A percentile compares a stretch with the other conserved stretches of the same genome.
Evolutionary conservation across 352 stramenopile species (phyloP).

Genomic region (Pythium dissimile): DNA sequence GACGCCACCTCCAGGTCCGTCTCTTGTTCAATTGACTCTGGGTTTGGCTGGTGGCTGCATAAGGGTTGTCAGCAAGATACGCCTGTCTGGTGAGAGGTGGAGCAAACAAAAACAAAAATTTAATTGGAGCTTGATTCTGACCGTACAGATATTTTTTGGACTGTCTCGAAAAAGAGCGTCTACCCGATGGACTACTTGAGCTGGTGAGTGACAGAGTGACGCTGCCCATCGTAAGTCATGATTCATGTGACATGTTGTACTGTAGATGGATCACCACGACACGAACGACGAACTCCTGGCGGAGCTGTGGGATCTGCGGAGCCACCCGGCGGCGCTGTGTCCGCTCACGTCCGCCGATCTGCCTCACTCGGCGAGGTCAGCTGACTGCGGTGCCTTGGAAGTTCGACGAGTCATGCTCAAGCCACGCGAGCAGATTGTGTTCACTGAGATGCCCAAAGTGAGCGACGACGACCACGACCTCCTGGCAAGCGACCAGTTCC

Average conservation of each 20-base stretch:
- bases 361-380: conserved; percentile 1
- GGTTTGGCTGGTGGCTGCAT: background rate
- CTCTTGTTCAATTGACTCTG: background rate
- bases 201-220: conserved; percentile 47
- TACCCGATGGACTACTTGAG: conserved; percentile 55
- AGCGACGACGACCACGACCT: conserved; percentile 1
- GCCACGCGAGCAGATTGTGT: conserved; percentile 9
- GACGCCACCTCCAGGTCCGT: conserved; percentile 58
- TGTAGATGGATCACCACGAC: conserved; percentile 10
- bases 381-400: background rate
- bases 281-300: conserved; percentile 2
- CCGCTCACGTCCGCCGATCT: conserved; percentile 24
- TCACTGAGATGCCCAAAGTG: conserved; percentile 1
- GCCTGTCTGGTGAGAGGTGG: background rate
- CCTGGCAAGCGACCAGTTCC: conserved; percentile 19
- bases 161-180: conserved; percentile 42
- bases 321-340: conserved; percentile 14
- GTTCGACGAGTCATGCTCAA: conserved; percentile 14
- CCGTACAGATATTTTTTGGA: conserved; percentile 55
- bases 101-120: background rate
- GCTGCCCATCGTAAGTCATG: too few species aligned
- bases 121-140: background rate
- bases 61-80: background rate
- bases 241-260: background rate
- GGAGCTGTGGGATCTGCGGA: conserved; percentile 25